A percentile compares a stretch with the other conserved stretches of the same genome.
Evolutionary conservation across 108 stramenopile species (phyloP).

Genomic region (Hondaea fermentalgiana): DNA sequence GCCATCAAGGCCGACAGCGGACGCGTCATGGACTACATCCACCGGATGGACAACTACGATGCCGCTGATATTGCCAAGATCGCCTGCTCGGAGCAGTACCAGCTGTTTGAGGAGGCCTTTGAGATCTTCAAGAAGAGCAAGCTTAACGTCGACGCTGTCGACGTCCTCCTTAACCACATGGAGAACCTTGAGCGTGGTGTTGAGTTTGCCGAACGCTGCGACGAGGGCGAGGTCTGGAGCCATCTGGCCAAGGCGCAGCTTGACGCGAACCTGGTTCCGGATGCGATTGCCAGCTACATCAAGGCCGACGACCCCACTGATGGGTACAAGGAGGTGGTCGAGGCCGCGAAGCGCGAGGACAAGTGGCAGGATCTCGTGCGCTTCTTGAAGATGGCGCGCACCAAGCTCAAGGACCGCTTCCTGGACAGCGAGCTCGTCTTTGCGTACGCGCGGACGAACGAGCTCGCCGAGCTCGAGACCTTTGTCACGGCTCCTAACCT

Average conservation of each 20-base stretch:
- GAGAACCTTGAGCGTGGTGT: conserved; percentile 94
- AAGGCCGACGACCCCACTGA: conserved; percentile 84
- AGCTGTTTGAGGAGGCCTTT: conserved; percentile 97
- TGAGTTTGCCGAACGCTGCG: conserved; percentile 88
- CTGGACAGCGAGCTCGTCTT: conserved; percentile 98
- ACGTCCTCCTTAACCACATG: conserved; percentile 91
- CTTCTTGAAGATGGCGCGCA: conserved; percentile 96
- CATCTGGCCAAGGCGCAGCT: conserved; percentile 97
- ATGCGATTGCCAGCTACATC: conserved; percentile 93
- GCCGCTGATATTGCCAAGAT: conserved; percentile 98
- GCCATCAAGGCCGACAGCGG: conserved; percentile 89
- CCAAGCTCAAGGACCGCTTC: conserved; percentile 81
- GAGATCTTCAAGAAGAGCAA: conserved; percentile 95
- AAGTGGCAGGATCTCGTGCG: conserved; percentile 86
- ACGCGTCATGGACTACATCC: conserved; percentile 95
- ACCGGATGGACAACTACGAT: conserved; percentile 99
- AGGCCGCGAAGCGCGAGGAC: conserved; percentile 81
- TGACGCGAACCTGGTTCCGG: conserved; percentile 83
- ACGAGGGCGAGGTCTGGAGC: conserved; percentile 95
- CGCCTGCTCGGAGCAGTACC: conserved; percentile 93
- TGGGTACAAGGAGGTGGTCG: conserved; percentile 88
- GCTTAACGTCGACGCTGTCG: conserved; percentile 86
- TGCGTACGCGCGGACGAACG: conserved; percentile 86
- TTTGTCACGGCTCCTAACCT: conserved; percentile 96
- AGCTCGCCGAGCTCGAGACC: conserved; percentile 87